A percentile compares a stretch with the other conserved stretches of the same genome.
phyloP scores from a whole-genome alignment of 768 basidiomycete species.

The Tylopilus plumbeoviolaceoides region DNA sequence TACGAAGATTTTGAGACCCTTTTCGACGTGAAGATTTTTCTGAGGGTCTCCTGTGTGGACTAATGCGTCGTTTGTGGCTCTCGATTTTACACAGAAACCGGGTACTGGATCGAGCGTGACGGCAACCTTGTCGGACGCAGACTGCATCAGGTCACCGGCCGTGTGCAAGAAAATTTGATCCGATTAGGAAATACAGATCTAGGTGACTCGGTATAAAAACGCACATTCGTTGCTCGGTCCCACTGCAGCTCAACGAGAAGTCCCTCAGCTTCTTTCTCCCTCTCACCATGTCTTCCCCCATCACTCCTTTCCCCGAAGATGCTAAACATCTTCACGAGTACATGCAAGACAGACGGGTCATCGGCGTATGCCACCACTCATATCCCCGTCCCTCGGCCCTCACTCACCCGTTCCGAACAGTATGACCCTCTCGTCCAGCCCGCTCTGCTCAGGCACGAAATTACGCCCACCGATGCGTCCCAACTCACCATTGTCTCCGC shows the following conservation, averaged over 20 bases:
- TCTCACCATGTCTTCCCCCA: constrained; percentile 25
- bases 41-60: constrained; percentile 8
- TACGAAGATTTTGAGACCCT: constrained; percentile 63
- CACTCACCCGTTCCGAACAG: constrained; percentile 35
- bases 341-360: constrained; percentile 78
- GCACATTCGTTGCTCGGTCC: background rate
- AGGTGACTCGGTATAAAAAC: constrained; percentile 29
- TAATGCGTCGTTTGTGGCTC: constrained; percentile 38
- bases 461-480: constrained; percentile 61
- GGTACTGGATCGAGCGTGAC: constrained; percentile 52
- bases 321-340: constrained; percentile 60
- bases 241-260: background rate
- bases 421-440: constrained; percentile 97
- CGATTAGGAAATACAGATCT: constrained; percentile 9
- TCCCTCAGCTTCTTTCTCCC: background rate
- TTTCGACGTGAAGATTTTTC: constrained; percentile 30
- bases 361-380: constrained; percentile 50
- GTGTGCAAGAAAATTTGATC: background rate
- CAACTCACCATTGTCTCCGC: constrained; percentile 75
- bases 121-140: constrained; percentile 13
- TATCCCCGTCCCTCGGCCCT: background rate
- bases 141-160: constrained; percentile 18
- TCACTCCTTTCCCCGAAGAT: constrained; percentile 65
- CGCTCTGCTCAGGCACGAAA: constrained; percentile 83
- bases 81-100: constrained; percentile 70